These are phyloP conservation scores for Fonsecaea pedrosoi DNA, from an alignment of 2,329 filamentous ascomycete species.

Conservation along the genomic window DNA sequence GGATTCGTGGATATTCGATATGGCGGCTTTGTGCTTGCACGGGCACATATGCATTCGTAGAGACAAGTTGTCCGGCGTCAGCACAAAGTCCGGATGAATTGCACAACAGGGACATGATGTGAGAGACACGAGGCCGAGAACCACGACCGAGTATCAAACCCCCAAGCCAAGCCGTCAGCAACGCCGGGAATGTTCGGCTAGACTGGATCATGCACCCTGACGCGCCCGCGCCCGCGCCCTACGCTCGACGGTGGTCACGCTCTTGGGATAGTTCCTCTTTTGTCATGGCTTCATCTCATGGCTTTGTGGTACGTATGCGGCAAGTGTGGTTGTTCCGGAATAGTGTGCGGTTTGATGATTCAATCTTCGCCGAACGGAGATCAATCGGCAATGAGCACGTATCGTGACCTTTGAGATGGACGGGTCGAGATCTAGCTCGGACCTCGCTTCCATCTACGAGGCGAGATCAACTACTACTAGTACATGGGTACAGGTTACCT, in stretches of 20 bases:
- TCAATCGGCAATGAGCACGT: neutral
- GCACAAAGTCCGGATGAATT: neutral
- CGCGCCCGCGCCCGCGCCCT: too few relatives aligned
- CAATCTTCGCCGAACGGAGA: neutral
- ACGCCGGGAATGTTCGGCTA: constrained; percentile 5
- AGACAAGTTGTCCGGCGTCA: neutral
- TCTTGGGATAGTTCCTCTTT: neutral
- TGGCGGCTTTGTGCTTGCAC: neutral
- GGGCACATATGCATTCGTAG: neutral
- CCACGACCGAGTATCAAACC: neutral
- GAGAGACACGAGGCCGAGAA: too few relatives aligned
- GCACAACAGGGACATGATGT: too few relatives aligned
- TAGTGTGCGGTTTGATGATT: too few relatives aligned
- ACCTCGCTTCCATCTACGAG: too few relatives aligned
- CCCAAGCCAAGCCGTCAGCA: neutral
- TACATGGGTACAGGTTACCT: too few relatives aligned
- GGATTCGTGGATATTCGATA: neutral
- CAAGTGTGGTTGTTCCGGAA: too few relatives aligned
- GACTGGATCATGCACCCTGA: neutral
- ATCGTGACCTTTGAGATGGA: too few relatives aligned
- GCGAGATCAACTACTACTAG: too few relatives aligned
- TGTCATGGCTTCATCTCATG: neutral
- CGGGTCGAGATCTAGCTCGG: too few relatives aligned
- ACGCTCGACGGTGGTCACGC: neutral
- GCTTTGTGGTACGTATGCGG: too few relatives aligned